Base-by-base conservation (phyloP, 208 protist species). In the Leishmania tarentolae region DNA sequence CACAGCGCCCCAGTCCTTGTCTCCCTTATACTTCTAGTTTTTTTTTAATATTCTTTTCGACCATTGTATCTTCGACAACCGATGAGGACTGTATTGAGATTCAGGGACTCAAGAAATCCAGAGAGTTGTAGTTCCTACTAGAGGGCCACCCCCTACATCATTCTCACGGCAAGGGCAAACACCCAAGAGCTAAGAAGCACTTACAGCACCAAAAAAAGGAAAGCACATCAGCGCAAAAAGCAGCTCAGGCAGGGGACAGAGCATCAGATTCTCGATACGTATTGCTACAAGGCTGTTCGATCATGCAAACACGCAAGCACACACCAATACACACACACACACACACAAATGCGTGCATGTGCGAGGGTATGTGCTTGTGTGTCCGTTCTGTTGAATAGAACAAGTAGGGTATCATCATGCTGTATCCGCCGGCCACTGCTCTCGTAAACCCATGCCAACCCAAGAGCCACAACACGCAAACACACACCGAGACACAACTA, bases 221-320 rank as follows among this genome's bases (percentile, higher is more conserved):
- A 28, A 50, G 6, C 3, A 80, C n/a, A 77, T 31, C 24, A 35
- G 68, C 4, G 44, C 1, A 19, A 6, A 6, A 5, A 11, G 21
- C 40, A 61, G 31, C 31, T 40, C 11, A 65, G 28, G 56, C 24
- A 71, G 6, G 21, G 37, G 75, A 74, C 35, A 37, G 52, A 47
- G 4, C 21, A 31, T 89, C 86, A 90, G 86, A 83, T 90, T 90
- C 86, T 90, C 86, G 86, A 90, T 90, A 90, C 83, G 86, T 90
- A 88, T 87, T 87, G 85, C 85, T 84, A 81, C 79, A 77, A 83
- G 71, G 78, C 84, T 31, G 42, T 79, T 84, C 79, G 79, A 47
- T 80, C 44, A 61, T 63, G 52, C 47, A 57, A 1, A 5, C 31
- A 35, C 50, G 31, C n/a, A 65, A 15, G 74, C 63, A 40, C 72